These are phyloP conservation scores for Petrea volubilis DNA, from an alignment of 257 asterid genomes.

Conservation along the genomic window DNA sequence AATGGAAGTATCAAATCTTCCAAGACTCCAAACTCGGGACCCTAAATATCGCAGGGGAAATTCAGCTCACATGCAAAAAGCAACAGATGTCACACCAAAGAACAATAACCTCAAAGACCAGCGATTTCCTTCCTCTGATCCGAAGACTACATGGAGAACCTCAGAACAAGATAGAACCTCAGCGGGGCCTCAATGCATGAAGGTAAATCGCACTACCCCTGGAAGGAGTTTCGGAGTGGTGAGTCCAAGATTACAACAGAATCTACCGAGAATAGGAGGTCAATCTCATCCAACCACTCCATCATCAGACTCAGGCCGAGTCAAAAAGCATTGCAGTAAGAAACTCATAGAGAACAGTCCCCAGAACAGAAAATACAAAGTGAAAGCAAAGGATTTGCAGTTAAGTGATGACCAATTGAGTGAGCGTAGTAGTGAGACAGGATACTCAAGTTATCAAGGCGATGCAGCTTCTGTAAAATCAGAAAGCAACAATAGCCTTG, in stretches of 20 bases:
- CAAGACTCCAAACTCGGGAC: conserved; percentile 29
- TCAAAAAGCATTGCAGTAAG: conserved; percentile 37
- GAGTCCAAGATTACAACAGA: conserved; percentile 62
- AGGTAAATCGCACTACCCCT: conserved; percentile 33
- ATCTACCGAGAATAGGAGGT: conserved; percentile 32
- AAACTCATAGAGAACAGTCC: conserved; percentile 37
- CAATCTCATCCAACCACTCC: conserved; percentile 39
- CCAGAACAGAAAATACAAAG: conserved; percentile 38
- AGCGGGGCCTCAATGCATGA: conserved; percentile 35
- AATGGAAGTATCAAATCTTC: conserved; percentile 37
- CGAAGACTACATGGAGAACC: conserved; percentile 30
- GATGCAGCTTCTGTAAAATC: conserved; percentile 74
- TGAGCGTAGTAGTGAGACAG: conserved; percentile 47
- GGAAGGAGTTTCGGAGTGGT: conserved; percentile 46
- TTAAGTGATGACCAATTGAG: conserved; percentile 47
- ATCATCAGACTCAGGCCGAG: conserved; percentile 39
- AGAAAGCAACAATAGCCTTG: conserved; percentile 67
- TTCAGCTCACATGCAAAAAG: conserved; percentile 36
- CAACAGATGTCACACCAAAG: conserved; percentile 44
- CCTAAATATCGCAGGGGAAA: conserved; percentile 32
- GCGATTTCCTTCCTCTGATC: conserved; percentile 33
- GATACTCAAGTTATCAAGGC: conserved; percentile 57
- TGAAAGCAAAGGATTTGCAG: conserved; percentile 41
- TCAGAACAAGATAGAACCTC: conserved; percentile 30
- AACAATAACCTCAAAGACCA: conserved; percentile 33